phyloP scores from a whole-genome alignment of 768 basidiomycete genomes.

The Austroboletus eburneus region DNA sequence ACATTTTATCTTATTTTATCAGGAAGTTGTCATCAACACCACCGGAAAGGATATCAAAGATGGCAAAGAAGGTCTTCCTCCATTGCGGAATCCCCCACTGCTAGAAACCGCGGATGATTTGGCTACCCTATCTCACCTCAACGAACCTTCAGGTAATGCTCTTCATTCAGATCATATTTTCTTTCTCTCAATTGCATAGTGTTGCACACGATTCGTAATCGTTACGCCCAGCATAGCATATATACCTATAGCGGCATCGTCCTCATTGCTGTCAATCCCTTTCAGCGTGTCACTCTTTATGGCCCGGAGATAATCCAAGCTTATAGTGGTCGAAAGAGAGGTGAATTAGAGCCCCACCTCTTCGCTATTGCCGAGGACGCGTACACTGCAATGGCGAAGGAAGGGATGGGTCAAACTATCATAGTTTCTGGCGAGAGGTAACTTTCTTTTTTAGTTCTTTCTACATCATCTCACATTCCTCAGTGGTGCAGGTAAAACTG shows the following conservation, averaged over 20 bases:
- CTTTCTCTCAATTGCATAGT: slow-evolving; percentile 44
- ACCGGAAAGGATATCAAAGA: slow-evolving; percentile 77
- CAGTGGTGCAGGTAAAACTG: slow-evolving; percentile 99
- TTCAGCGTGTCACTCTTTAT: slow-evolving; percentile 95
- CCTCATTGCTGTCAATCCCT: slow-evolving; percentile 97
- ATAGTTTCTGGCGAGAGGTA: slow-evolving; percentile 98
- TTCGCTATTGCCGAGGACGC: slow-evolving; percentile 99
- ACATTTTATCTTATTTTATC: neutral
- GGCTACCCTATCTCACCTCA: slow-evolving; percentile 95
- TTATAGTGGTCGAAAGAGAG: slow-evolving; percentile 86
- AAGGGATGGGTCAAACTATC: slow-evolving; percentile 95
- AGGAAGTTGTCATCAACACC: slow-evolving; percentile 81
- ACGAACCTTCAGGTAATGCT: slow-evolving; percentile 87
- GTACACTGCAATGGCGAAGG: slow-evolving; percentile 93
- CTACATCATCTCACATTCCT: slow-evolving; percentile 11
- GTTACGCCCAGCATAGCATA: slow-evolving; percentile 95
- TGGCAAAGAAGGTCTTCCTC: slow-evolving; percentile 78
- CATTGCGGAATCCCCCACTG: slow-evolving; percentile 92
- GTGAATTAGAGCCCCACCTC: slow-evolving; percentile 94
- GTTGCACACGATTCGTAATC: slow-evolving; percentile 93
- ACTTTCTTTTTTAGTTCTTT: slow-evolving; percentile 17
- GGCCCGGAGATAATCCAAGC: slow-evolving; percentile 97
- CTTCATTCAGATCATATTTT: neutral
- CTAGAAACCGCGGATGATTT: slow-evolving; percentile 97
- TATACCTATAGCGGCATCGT: slow-evolving; percentile 99